phyloP scores from a whole-genome alignment of 2,329 filamentous ascomycete genomes.

The Aspergillus ustus region DNA sequence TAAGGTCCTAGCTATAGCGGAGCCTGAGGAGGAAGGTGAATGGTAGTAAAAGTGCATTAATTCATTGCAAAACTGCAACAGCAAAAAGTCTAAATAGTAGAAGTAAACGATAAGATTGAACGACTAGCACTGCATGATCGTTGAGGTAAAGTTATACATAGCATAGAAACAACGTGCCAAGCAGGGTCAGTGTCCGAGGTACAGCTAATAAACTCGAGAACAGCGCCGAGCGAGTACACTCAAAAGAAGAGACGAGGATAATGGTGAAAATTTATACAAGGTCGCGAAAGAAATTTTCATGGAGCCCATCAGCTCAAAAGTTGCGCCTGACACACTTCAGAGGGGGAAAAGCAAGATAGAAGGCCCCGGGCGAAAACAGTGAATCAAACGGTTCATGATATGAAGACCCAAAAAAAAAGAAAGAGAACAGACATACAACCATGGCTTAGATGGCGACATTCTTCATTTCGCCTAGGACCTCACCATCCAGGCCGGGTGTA shows the following conservation, averaged over 20 bases:
- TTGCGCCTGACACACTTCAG: constrained; percentile 30
- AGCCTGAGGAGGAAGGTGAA: not conserved
- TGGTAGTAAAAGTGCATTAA: not conserved
- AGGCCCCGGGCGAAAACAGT: constrained; percentile 10
- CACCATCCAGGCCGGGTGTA: constrained; percentile 38
- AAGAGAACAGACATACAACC: constrained; percentile 19
- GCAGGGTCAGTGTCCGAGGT: constrained; percentile 24
- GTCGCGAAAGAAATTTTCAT: constrained; percentile 29
- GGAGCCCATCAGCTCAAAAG: constrained; percentile 31
- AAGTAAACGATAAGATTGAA: constrained; percentile 10
- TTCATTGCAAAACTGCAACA: constrained; percentile 7
- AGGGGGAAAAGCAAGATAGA: constrained; percentile 13
- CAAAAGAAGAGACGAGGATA: constrained; percentile 27
- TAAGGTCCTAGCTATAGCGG: not conserved
- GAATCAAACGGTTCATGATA: constrained; percentile 18
- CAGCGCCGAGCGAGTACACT: constrained; percentile 24
- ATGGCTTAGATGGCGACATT: constrained; percentile 49
- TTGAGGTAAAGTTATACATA: constrained; percentile 39
- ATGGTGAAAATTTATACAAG: constrained; percentile 40
- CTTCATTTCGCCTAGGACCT: constrained; percentile 53
- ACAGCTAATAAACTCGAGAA: constrained; percentile 13
- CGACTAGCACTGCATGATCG: constrained; percentile 37
- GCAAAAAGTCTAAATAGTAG: not conserved
- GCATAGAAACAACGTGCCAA: constrained; percentile 25
- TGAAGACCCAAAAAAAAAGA: constrained; percentile 20